These are phyloP conservation scores for Populus hybrid DNA, from an alignment of 441 rosid genomes.

Conservation along the genomic window DNA sequence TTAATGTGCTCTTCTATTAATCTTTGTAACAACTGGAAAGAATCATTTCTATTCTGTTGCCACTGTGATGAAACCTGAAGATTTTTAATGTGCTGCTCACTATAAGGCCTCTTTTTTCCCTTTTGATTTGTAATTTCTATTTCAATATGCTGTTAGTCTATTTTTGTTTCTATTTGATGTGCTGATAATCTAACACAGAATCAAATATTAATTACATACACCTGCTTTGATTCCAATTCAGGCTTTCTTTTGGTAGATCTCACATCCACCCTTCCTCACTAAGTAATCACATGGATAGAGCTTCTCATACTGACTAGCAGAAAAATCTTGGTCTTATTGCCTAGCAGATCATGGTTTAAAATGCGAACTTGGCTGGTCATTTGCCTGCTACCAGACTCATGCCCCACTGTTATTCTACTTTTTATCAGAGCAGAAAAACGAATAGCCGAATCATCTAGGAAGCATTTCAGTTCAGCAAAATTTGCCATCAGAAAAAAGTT, in stretches of 20 bases:
- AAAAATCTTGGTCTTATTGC: neutral
- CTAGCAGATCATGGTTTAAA: neutral
- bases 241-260: neutral
- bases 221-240: neutral
- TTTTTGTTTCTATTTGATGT: neutral
- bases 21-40: constrained; percentile 1
- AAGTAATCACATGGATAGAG: neutral
- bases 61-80: neutral
- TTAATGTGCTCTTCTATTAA: neutral
- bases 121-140: neutral
- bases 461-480: neutral
- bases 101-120: neutral
- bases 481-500: neutral
- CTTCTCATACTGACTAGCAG: neutral
- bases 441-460: neutral
- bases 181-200: neutral
- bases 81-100: neutral
- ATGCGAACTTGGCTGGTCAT: neutral
- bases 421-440: neutral
- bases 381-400: neutral
- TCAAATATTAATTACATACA: neutral
- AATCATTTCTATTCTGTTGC: neutral
- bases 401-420: neutral
- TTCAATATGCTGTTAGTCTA: neutral
- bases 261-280: neutral